Percentiles rank a stretch among this genome's conserved stretches.
Conservation (phyloP, 176 grass and related monocot genomes). For the Rhynchospora pubera region DNA sequence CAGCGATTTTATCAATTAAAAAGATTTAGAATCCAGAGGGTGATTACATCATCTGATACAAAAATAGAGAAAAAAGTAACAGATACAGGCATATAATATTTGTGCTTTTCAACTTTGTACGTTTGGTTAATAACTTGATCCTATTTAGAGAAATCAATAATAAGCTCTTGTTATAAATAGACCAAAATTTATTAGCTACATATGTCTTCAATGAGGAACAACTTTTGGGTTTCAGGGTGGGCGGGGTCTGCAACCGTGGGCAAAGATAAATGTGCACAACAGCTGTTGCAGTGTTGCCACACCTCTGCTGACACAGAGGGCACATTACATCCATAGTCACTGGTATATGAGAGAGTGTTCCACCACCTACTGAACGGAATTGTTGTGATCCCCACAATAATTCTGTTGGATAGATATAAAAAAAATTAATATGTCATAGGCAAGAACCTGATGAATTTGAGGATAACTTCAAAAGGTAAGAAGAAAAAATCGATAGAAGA, state of each 20-base stretch:
- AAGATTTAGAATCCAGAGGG: not conserved
- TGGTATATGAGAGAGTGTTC: slow-evolving; percentile 63
- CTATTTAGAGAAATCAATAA: not conserved
- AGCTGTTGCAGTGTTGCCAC: slow-evolving; percentile 56
- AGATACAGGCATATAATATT: not conserved
- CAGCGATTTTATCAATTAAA: not conserved
- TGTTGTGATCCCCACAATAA: too few species aligned
- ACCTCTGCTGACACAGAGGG: slow-evolving; percentile 72
- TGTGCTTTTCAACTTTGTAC: not conserved
- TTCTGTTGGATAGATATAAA: too few species aligned
- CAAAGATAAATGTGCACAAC: slow-evolving; percentile 87
- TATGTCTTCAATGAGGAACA: slow-evolving; percentile 67
- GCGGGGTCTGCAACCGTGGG: slow-evolving; percentile 68
- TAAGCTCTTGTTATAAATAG: not conserved
- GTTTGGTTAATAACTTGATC: not conserved
- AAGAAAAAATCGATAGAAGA: too few species aligned
- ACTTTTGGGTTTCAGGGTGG: slow-evolving; percentile 33
- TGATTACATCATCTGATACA: not conserved
- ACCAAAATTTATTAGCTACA: slow-evolving; percentile 34
- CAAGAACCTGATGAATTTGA: too few species aligned
- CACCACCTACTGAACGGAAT: slow-evolving; percentile 32
- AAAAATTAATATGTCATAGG: too few species aligned
- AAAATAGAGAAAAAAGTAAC: not conserved
- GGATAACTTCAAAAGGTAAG: too few species aligned
- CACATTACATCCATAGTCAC: slow-evolving; percentile 84